A percentile compares a stretch with the other conserved stretches of the same genome.
Conservation (phyloP, 495 filamentous ascomycete genomes). For the Sordaria brevicollis region DNA sequence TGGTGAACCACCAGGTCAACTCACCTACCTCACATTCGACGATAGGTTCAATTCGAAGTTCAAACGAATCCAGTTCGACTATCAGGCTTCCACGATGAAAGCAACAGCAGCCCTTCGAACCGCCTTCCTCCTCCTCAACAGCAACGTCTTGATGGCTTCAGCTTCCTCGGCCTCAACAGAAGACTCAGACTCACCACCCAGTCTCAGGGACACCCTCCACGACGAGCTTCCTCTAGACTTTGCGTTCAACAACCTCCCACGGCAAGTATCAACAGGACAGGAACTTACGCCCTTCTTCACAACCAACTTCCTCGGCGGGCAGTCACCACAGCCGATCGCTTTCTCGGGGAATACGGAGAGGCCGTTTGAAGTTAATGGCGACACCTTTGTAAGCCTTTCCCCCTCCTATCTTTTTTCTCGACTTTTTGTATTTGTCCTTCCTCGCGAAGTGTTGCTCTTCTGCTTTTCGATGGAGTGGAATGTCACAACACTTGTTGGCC, state of each 20-base stretch:
- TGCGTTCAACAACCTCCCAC: constrained; percentile 8
- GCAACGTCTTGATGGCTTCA: not conserved
- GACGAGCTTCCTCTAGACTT: constrained; percentile 13
- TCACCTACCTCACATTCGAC: not conserved
- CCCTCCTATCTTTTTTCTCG: not conserved
- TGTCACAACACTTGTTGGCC: constrained; percentile 28
- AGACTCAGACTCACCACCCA: constrained; percentile 1
- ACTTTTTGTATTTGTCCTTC: not conserved
- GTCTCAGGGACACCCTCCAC: constrained; percentile 4
- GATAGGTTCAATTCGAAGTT: not conserved
- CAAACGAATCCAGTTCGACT: too few relatives aligned
- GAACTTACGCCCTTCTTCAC: constrained; percentile 19
- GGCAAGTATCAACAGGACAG: constrained; percentile 3
- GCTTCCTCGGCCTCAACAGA: constrained; percentile 1
- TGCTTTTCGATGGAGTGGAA: constrained; percentile 27
- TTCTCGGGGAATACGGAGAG: constrained; percentile 25
- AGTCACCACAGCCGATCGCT: constrained; percentile 18
- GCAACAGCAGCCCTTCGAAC: not conserved
- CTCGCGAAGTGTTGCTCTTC: too few relatives aligned
- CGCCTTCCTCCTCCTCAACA: not conserved
- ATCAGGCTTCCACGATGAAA: not conserved
- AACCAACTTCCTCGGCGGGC: constrained; percentile 12
- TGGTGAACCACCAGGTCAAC: not conserved
- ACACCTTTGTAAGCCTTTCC: constrained; percentile 37
- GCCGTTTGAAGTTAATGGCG: constrained; percentile 36